Conservation (phyloP, 2,329 filamentous ascomycete genomes). For the Cladophialophora yegresii region DNA sequence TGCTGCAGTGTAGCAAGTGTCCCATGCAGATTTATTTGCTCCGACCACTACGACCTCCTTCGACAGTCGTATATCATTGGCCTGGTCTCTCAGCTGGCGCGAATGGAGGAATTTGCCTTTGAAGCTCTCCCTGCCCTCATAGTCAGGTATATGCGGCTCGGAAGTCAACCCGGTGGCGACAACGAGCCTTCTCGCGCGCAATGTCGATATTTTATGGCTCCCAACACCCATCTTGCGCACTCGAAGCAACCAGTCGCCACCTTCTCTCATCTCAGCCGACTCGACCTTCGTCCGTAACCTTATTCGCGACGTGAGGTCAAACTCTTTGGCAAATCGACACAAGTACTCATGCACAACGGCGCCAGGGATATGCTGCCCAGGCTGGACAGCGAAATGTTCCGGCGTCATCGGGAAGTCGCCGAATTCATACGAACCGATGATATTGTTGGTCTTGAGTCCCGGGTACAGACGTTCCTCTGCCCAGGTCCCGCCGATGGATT, state of each 20-base stretch:
- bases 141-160: slow-evolving; percentile 56
- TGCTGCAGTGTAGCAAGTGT: slow-evolving; percentile 62
- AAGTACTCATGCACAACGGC: slow-evolving; percentile 60
- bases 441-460: slow-evolving; percentile 72
- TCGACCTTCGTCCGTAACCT: slow-evolving; percentile 56
- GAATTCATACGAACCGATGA: slow-evolving; percentile 71
- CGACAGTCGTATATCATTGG: slow-evolving; percentile 40
- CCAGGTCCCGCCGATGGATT: slow-evolving; percentile 70
- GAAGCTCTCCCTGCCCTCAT: slow-evolving; percentile 56
- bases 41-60: slow-evolving; percentile 59
- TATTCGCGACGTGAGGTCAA: slow-evolving; percentile 53
- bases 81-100: slow-evolving; percentile 52
- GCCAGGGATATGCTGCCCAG: slow-evolving; percentile 62
- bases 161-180: slow-evolving; percentile 65
- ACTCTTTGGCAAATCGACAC: slow-evolving; percentile 56
- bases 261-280: slow-evolving; percentile 47
- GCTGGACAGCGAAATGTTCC: slow-evolving; percentile 52
- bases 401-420: slow-evolving; percentile 70
- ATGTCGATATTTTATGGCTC: slow-evolving; percentile 11
- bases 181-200: slow-evolving; percentile 55
- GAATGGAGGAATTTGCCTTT: slow-evolving; percentile 60
- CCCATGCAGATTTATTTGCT: slow-evolving; percentile 64
- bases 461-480: slow-evolving; percentile 65
- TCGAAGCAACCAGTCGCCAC: slow-evolving; percentile 44
- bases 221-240: slow-evolving; percentile 23